Base-by-base conservation (phyloP, 257 asterid genomes). In the Oldenlandia corymbosa region DNA sequence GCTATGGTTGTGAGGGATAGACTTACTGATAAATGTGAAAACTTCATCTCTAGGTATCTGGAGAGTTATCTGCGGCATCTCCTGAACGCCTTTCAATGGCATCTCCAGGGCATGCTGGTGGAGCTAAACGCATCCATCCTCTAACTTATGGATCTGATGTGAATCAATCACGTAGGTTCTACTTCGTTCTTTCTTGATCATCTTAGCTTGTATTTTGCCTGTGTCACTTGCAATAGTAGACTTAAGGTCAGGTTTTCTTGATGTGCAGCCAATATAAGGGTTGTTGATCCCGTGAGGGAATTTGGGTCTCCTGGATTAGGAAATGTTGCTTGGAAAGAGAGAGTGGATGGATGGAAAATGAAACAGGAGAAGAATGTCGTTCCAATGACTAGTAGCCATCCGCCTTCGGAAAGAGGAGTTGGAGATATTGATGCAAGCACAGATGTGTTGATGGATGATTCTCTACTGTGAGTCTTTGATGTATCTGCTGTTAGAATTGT, bases 291-390 rank as follows among this genome's bases (percentile, higher is more conserved):
- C 36, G 88, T 80, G 54, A 81, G 91, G 86, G 96, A 84, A 68
- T 91, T 85, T 69, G 99, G 96, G 43, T 90, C 97, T 60, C 83
- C 90, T 58, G 97, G 99, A 71, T 45, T 84, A 66, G 99, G 99
- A 60, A 93, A 90, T 81, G 97, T 93, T 78, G 97, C 99, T 69
- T 93, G 99, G 97, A 93, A 90, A 80, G 97, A 93, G 73, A 89
- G 99, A 83, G 97, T 91, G 37, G 96, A 87, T 73, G 99, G 97
- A 79, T 93, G 99, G 99, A 90, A 90, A 79, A 90, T 89, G 96
- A 93, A 90, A 78, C 97, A 90, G 77, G 96, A 93, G 70, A 93
- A 90, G 79, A 88, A 93, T 73, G 88, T 64, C 54, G 73, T 79
- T 50, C 97, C 87, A 46, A 71, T 93, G 87, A 78, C 96, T 42